Evolutionary conservation across 345 rosid genomes (phyloP), one percentile per base, ranked within the genome.

Genomic region (Gossypium thurberi): DNA sequence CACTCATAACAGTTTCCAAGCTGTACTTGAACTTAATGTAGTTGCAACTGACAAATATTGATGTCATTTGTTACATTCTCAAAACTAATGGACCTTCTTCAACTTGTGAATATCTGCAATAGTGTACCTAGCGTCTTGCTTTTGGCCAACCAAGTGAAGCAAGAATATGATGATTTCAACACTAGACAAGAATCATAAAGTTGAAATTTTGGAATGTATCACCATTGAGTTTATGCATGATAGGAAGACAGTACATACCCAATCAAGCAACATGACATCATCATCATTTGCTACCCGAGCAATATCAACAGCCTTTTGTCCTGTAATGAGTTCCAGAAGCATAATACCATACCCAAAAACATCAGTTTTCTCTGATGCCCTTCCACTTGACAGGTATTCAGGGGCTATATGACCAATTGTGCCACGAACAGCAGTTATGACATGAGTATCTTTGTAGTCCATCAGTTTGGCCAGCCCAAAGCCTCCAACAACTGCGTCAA

Each of bases 401-500:
- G 98, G 98, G 4, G 98, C 94, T 81, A 94, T 89, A 75, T 94
- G 98, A 37, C 98, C 98, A 17, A 94, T 92, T n/a, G 98, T 92
- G 60, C 98, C 98, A 18, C 97, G 96, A 25, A 94, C 98, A 48
- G 93, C 98, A 65, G 98, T 94, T 20, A 97, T 94, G 56, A 92
- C 97, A 76, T 94, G 95, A 4, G 97, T 89, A 69, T 92, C 97
- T 64, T 92, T 92, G 76, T 92, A 89, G 78, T 90, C 90, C 97
- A 94, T 89, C 69, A 92, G 90, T 78, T 89, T 92, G 64, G 98
- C 98, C 60, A 94, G 82, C 47, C 98, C 98, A 70, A 92, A 94
- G 76, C 92, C 98, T 78, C 98, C 97, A 75, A 94, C 97, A 46
- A 92, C 97, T 9, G 98, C 97, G 86, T 94, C 98, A 62, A 83